Conservation (phyloP, 345 rosid species). For the Hibiscus syriacus region DNA sequence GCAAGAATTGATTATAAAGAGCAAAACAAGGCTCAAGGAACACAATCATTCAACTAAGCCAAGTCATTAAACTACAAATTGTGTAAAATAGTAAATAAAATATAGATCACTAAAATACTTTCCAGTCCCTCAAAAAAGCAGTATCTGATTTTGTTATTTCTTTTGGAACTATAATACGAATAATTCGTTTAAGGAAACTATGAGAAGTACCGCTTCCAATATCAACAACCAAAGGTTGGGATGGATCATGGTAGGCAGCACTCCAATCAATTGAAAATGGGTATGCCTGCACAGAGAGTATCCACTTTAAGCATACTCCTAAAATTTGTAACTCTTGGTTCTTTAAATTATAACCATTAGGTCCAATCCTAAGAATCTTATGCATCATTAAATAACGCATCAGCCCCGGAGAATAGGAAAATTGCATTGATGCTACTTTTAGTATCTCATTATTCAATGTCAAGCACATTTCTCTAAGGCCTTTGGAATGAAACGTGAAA, state of each 20-base stretch:
- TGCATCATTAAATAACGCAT: background rate
- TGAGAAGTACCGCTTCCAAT: slow-evolving; percentile 54
- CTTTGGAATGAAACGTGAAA: background rate
- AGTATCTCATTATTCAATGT: background rate
- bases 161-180: background rate
- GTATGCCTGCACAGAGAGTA: slow-evolving; percentile 45
- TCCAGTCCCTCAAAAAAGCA: background rate
- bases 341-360: background rate
- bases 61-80: background rate
- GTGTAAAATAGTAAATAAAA: background rate
- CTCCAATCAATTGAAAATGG: slow-evolving; percentile 52
- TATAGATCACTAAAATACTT: background rate
- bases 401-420: background rate
- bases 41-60: background rate
- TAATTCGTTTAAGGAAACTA: background rate
- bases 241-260: slow-evolving; percentile 28
- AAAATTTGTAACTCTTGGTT: background rate
- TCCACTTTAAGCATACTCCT: slow-evolving; percentile 3
- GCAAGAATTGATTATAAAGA: background rate
- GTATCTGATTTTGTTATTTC: background rate
- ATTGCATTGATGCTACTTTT: background rate
- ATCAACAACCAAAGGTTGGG: slow-evolving; percentile 57
- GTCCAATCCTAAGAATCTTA: background rate
- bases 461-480: background rate
- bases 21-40: background rate